Conservation (phyloP, 2,329 filamentous ascomycete species). For the Capronia coronata region DNA sequence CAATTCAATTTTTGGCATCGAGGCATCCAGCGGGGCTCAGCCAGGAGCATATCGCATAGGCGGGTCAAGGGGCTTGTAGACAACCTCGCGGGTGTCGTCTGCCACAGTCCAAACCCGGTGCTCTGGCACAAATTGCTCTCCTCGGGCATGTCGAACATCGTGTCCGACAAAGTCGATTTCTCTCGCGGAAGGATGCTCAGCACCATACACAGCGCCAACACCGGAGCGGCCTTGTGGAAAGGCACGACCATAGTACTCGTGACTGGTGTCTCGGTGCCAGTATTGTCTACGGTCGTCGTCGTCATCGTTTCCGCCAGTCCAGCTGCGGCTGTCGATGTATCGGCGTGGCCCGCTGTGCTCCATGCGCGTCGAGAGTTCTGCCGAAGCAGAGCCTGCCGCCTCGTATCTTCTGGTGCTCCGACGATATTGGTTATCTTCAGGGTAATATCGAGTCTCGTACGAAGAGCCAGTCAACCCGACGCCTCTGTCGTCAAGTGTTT, state of each 20-base stretch:
- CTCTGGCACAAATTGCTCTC: neutral
- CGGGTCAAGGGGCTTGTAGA: slow-evolving; percentile 3
- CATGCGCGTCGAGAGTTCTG: neutral
- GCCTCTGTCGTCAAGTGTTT: neutral
- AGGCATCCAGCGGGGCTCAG: neutral
- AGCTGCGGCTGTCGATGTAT: neutral
- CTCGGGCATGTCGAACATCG: slow-evolving; percentile 2
- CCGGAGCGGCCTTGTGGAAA: neutral
- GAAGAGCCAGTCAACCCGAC: neutral
- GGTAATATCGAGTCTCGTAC: slow-evolving; percentile 7
- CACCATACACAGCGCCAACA: neutral
- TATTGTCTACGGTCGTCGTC: neutral
- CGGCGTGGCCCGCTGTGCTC: neutral
- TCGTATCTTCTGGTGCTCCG: slow-evolving; percentile 7
- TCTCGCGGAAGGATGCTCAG: neutral
- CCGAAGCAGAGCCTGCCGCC: neutral
- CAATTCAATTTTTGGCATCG: neutral
- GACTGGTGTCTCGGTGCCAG: neutral
- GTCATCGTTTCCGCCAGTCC: neutral
- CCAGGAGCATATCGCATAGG: neutral
- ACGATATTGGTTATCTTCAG: neutral
- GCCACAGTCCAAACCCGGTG: neutral
- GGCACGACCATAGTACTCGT: neutral
- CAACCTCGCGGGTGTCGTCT: slow-evolving; percentile 6
- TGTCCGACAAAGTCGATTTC: neutral